Evolutionary conservation across 2,329 filamentous ascomycete species (phyloP), one percentile per base, ranked within the genome.

Genomic region (Calonectria hongkongensis): DNA sequence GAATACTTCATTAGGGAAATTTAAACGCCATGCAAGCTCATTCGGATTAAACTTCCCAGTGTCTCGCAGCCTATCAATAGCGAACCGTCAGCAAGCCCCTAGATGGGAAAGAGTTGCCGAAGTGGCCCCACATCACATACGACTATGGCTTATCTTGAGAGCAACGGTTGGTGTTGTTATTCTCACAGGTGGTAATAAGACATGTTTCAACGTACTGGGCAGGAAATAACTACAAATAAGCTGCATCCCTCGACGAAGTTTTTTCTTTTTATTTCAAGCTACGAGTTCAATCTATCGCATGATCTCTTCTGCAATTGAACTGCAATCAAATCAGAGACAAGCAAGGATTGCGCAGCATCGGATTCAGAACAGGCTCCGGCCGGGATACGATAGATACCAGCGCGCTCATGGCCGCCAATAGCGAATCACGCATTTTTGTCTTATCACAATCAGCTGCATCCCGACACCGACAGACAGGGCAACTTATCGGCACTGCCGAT

Each of bases 361-460:
- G 21, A 60, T 39, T 27, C 21, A 39, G 41, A 25, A 36, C 54
- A 41, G 54, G 36, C 15, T 60, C 54, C 54, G 54, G 54, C 33
- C 54, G 54, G 54, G 54, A 36, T 60, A 28, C 33, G 39, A n/a
- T 60, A 41, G 54, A 41, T 3, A 27, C 54, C 36, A 25, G 54
- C 21, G n/a, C 33, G 27, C 4, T 27, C 33, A 36, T 36, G 33
- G 33, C 33, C 54, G 41, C 33, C 58, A 63, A 63, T 45, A 47
- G 27, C 41, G 58, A 47, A 63, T 63, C 58, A 47, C 39, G 41
- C 25, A 45, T 43, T 63, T 18, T 47, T 47, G 58, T 47, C 58
- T 63, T 63, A 63, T 63, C 58, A 63, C 58, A 10, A 10, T 33
- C 41, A 33, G 28, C 10, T 30, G 7, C 41, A 45, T 47, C 30